Evolutionary conservation across 495 filamentous ascomycete genomes (phyloP).

Genomic region (Letharia lupina): DNA sequence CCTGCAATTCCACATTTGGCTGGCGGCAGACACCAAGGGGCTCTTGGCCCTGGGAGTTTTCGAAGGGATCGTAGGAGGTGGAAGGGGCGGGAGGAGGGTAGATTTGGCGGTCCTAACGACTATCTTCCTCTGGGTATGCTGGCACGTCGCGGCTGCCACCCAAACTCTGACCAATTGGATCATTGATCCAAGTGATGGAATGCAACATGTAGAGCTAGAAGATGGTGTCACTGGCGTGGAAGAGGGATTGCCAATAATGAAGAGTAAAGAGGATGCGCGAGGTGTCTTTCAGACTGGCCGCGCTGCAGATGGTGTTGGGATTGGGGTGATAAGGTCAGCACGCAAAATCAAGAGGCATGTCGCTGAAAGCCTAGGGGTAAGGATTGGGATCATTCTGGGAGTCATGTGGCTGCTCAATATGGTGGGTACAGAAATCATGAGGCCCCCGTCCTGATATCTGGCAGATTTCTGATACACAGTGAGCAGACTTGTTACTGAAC

Average conservation of each 20-base stretch:
- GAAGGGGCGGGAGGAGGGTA: constrained; percentile 16
- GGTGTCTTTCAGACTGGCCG: background rate
- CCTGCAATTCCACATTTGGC: constrained; percentile 55
- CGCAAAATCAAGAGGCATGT: constrained; percentile 1
- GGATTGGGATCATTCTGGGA: constrained; percentile 14
- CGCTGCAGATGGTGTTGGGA: background rate
- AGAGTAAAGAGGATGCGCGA: constrained; percentile 14
- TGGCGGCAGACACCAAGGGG: constrained; percentile 50
- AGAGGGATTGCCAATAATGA: constrained; percentile 2
- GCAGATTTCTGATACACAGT: background rate
- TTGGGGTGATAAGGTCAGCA: background rate
- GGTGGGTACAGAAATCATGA: constrained; percentile 9
- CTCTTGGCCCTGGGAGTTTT: constrained; percentile 43
- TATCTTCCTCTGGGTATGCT: constrained; percentile 38
- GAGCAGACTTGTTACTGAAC: background rate
- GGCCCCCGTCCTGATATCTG: background rate
- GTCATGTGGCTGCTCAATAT: constrained; percentile 26
- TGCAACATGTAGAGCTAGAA: background rate
- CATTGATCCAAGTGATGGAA: constrained; percentile 26
- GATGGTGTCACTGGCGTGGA: background rate
- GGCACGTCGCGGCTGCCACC: constrained; percentile 32
- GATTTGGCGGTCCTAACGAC: constrained; percentile 34
- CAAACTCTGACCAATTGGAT: constrained; percentile 35
- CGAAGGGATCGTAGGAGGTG: constrained; percentile 20
- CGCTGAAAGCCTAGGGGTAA: constrained; percentile 11